Base-by-base conservation (phyloP, 1,284 basidiomycete species). In the Trichosporon sp. region DNA sequence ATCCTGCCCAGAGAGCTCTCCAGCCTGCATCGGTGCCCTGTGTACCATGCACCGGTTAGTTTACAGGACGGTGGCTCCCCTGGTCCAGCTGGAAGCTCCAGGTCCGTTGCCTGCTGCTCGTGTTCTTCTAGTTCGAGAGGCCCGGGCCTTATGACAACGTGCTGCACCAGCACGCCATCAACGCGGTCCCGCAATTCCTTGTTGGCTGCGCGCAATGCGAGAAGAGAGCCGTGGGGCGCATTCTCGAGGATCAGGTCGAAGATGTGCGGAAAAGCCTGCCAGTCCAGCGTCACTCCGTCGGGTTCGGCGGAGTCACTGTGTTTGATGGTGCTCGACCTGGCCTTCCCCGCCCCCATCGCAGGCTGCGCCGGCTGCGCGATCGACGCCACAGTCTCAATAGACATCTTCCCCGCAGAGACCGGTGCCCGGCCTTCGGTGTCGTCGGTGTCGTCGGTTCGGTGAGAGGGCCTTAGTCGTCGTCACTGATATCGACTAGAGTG, bases 191-290 rank as follows among this genome's bases (percentile, higher is more conserved):
- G 54, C 3, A 63, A n/a, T 3, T 29, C 3, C 7, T 27, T 14
- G 33, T 34, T 54, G 4, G 65, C 59, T 5, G 16, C 34, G 9
- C 65, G 65, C 0, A 66, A 44, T 0, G 34, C 54, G 37, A 63
- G 34, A 2, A 66, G 64, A 4, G 32, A 1, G 13, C n/a, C 13
- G 19, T 29, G 58, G 0, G 58, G 37, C 0, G 64, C 54, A 16
- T 44, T 11, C 3, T 29, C 21, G 19, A 65, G 11, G 14, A 65
- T 31, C 2, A 36, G 14, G 33, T 40, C 37, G 32, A 65, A 34
- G 56, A 65, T 60, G 64, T 57, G 44, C 11, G 64, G 61, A 56
- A 58, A 58, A 0, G 21, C 23, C 10, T 21, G 3, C 25, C 25
- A 29, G 58, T 65, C 60, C 33, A 65, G 56, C 6, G 36, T 27